A percentile compares a stretch with the other conserved stretches of the same genome.
Evolutionary conservation across 1,284 basidiomycete genomes (phyloP).

Genomic region (Heterobasidion occidentale): DNA sequence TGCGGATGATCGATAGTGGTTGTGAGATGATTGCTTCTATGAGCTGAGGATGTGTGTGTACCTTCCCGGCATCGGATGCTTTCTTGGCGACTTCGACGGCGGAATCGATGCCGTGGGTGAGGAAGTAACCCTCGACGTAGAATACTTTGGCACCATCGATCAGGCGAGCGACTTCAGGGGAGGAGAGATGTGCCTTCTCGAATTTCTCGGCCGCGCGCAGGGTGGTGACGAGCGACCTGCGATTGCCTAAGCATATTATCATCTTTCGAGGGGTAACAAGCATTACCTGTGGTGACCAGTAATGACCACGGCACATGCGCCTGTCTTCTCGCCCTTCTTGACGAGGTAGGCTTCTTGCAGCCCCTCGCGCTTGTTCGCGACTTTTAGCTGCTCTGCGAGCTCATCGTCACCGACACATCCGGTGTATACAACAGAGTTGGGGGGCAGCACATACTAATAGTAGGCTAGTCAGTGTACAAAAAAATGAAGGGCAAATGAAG

Average conservation of each 20-base stretch:
- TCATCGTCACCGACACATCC: conserved; percentile 93
- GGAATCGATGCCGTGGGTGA: conserved; percentile 84
- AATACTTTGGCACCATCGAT: conserved; percentile 80
- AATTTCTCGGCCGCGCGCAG: conserved; percentile 90
- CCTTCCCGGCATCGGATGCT: conserved; percentile 76
- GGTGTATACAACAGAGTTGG: conserved; percentile 90
- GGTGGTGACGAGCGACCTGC: conserved; percentile 85
- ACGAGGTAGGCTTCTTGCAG: conserved; percentile 88
- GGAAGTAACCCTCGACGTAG: conserved; percentile 97
- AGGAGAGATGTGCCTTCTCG: conserved; percentile 71
- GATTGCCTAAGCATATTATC: background rate
- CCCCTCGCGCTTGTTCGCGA: conserved; percentile 93
- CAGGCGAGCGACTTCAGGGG: conserved; percentile 70
- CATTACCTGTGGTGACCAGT: conserved; percentile 84
- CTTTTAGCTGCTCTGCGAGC: conserved; percentile 83
- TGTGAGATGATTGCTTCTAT: background rate
- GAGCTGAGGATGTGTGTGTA: conserved; percentile 18
- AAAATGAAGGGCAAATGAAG: background rate
- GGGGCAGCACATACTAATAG: conserved; percentile 78
- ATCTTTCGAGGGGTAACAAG: background rate
- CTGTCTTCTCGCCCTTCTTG: conserved; percentile 82
- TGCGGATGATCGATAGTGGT: conserved; percentile 19
- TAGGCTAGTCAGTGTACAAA: conserved; percentile 1
- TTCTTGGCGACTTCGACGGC: conserved; percentile 76
- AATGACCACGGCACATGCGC: conserved; percentile 94